These are phyloP conservation scores for Anthostomella pinea DNA, from an alignment of 2,329 filamentous ascomycete genomes.

Conservation along the genomic window DNA sequence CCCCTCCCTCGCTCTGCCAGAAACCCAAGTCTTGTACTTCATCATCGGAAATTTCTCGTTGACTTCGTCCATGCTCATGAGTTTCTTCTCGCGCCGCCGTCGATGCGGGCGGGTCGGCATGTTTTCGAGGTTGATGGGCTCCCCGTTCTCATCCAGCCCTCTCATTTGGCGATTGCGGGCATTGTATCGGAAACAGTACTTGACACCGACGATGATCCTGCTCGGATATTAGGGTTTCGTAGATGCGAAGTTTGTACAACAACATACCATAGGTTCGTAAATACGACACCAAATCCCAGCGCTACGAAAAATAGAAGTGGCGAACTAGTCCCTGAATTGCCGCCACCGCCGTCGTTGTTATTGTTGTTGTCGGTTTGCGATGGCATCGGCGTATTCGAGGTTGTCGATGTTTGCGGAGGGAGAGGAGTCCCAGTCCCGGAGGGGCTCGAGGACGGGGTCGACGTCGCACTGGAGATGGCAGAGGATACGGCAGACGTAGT, in stretches of 20 bases:
- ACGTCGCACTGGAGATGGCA: constrained; percentile 10
- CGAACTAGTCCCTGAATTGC: constrained; percentile 59
- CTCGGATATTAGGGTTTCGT: constrained; percentile 14
- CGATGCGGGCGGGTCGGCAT: constrained; percentile 80
- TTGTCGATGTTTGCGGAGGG: constrained; percentile 8
- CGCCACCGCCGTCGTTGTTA: constrained; percentile 29
- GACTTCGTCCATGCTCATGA: constrained; percentile 99
- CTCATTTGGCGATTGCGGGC: constrained; percentile 82
- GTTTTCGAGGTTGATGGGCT: constrained; percentile 81
- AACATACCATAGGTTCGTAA: constrained; percentile 88
- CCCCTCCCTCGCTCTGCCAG: constrained; percentile 76
- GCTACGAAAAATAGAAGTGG: constrained; percentile 91
- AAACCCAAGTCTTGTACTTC: constrained; percentile 96
- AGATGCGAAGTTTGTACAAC: constrained; percentile 1
- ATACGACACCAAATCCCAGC: constrained; percentile 94
- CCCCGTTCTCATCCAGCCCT: constrained; percentile 70
- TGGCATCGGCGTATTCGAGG: constrained; percentile 7
- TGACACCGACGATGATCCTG: constrained; percentile 99
- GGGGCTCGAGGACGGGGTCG: constrained; percentile 8
- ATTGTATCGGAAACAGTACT: constrained; percentile 99
- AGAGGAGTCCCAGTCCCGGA: constrained; percentile 8
- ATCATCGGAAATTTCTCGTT: constrained; percentile 94
- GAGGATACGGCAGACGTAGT: constrained; percentile 6
- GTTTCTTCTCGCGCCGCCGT: constrained; percentile 89
- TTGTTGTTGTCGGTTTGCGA: constrained; percentile 18